Conservation (phyloP, 805 yeast genomes). For the Teunomyces kruisii region DNA sequence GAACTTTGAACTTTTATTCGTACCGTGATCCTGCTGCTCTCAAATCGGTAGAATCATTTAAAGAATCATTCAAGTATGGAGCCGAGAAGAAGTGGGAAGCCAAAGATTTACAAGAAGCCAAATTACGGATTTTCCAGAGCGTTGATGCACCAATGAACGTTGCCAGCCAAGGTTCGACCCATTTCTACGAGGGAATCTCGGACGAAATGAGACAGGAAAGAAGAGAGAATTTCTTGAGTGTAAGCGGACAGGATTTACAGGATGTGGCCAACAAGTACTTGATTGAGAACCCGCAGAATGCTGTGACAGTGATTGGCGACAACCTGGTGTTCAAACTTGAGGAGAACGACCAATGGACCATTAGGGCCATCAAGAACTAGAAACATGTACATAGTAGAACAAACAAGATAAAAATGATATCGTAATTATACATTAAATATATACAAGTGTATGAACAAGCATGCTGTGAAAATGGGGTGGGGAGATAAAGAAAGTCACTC, state of each 20-base stretch:
- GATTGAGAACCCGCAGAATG: slow-evolving; percentile 21
- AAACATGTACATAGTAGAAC: not conserved
- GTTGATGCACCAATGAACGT: slow-evolving; percentile 88
- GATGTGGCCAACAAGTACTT: slow-evolving; percentile 70
- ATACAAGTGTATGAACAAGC: not conserved
- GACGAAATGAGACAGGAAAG: slow-evolving; percentile 79
- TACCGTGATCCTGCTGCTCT: slow-evolving; percentile 91
- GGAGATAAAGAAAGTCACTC: too few relatives aligned
- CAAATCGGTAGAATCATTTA: slow-evolving; percentile 63
- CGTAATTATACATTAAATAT: not conserved
- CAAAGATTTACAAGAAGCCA: slow-evolving; percentile 81
- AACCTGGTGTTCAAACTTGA: slow-evolving; percentile 23
- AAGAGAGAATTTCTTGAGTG: slow-evolving; percentile 71
- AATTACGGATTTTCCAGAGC: slow-evolving; percentile 85
- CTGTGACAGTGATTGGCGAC: slow-evolving; percentile 49
- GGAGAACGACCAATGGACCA: slow-evolving; percentile 17
- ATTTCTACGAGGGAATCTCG: slow-evolving; percentile 67
- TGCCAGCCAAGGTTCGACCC: slow-evolving; percentile 68
- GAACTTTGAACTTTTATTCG: slow-evolving; percentile 78
- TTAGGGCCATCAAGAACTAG: slow-evolving; percentile 8
- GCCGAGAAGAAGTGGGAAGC: slow-evolving; percentile 49
- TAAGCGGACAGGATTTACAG: slow-evolving; percentile 58
- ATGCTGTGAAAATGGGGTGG: too few relatives aligned
- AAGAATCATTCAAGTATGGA: slow-evolving; percentile 33
- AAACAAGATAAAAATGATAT: not conserved